These are phyloP conservation scores for Pseudisothecium myosuroides DNA, from an alignment of 225 moss, liverwort and hornwort species.

Conservation along the genomic window DNA sequence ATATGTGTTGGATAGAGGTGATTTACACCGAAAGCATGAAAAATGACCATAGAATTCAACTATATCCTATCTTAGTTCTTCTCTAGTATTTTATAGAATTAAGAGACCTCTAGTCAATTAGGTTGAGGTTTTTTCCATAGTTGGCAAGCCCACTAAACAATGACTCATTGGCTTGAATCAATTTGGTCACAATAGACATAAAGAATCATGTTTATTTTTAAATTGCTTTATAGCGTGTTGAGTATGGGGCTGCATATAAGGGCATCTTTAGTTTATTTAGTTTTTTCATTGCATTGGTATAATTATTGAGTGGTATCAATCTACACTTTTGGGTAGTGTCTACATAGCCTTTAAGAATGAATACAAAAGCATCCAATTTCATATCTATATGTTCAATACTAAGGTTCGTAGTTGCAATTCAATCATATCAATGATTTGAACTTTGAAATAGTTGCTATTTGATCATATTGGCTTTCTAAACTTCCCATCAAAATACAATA, in stretches of 20 bases:
- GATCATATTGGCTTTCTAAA: background rate
- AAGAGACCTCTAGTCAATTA: rapidly evolving
- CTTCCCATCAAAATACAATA: background rate
- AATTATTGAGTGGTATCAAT: background rate
- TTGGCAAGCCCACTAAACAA: background rate
- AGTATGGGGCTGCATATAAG: rapidly evolving
- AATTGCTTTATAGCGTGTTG: background rate
- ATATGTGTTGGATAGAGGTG: no score
- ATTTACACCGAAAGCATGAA: no score
- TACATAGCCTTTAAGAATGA: background rate
- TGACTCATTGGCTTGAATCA: background rate
- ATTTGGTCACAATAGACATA: background rate
- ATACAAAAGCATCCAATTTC: background rate
- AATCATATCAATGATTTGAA: background rate
- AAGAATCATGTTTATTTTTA: background rate
- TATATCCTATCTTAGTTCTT: no score
- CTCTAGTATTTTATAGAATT: background rate
- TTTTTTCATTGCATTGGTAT: background rate
- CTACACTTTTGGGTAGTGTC: background rate
- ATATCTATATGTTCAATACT: background rate
- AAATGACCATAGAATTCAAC: no score
- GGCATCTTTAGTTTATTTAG: background rate
- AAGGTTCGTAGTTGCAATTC: background rate
- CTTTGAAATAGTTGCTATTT: background rate
- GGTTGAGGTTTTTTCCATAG: background rate